Evolutionary conservation across 2,329 filamentous ascomycete species (phyloP).

Genomic region (Hirsutella thompsonii): DNA sequence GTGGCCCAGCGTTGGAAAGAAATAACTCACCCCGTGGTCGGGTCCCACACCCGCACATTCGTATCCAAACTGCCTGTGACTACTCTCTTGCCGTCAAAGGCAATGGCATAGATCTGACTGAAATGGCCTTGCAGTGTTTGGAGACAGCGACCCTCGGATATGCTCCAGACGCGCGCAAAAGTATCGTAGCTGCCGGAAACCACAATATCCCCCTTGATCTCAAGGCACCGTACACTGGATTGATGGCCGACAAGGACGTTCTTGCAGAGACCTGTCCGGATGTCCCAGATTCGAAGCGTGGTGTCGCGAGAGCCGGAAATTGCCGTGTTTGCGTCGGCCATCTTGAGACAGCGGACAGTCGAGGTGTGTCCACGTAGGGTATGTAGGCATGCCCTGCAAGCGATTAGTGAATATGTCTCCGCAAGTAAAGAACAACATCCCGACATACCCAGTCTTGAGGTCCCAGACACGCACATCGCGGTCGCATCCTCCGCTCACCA

Average conservation of each 20-base stretch:
- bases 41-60: constrained; percentile 94
- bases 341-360: constrained; percentile 92
- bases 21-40: constrained; percentile 58
- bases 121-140: constrained; percentile 89
- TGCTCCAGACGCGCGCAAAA: constrained; percentile 94
- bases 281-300: constrained; percentile 89
- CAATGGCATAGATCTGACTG: constrained; percentile 97
- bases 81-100: constrained; percentile 86
- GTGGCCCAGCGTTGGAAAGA: no score
- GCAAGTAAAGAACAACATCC: not conserved
- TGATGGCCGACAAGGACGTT: constrained; percentile 92
- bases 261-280: constrained; percentile 73
- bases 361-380: constrained; percentile 90
- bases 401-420: constrained; percentile 7
- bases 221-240: constrained; percentile 86
- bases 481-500: constrained; percentile 94
- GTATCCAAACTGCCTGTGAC: constrained; percentile 95
- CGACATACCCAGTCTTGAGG: constrained; percentile 70
- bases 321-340: constrained; percentile 86
- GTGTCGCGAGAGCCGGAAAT: constrained; percentile 96
- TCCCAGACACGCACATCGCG: constrained; percentile 96
- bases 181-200: constrained; percentile 99
- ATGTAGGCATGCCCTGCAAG: constrained; percentile 54
- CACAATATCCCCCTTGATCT: constrained; percentile 91
- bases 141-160: constrained; percentile 85